Evolutionary conservation across 2,329 filamentous ascomycete genomes (phyloP).

Genomic region (Magnaporthales sp.): DNA sequence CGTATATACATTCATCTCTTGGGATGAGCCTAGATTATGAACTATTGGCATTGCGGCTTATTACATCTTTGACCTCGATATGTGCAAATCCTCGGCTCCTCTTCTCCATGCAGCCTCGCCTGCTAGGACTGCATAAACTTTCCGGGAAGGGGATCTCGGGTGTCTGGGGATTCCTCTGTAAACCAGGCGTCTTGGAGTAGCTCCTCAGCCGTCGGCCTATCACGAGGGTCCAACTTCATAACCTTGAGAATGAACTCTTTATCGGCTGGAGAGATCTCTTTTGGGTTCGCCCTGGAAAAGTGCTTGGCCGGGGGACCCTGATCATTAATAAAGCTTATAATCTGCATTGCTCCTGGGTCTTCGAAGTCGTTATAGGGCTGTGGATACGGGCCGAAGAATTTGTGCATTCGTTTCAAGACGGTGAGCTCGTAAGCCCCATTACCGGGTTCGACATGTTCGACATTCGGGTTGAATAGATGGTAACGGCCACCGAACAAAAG

Average conservation of each 20-base stretch:
- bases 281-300: conserved; percentile 11
- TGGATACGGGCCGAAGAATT: conserved; percentile 16
- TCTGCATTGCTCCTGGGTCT: conserved; percentile 10
- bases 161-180: conserved; percentile 15
- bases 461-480: conserved; percentile 16
- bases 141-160: conserved; percentile 6
- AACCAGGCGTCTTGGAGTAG: conserved; percentile 18
- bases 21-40: too few species aligned
- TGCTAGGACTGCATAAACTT: neutral
- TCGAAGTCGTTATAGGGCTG: conserved; percentile 11
- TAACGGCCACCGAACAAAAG: conserved; percentile 16
- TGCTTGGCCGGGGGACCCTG: conserved; percentile 13
- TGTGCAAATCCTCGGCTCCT: too few species aligned
- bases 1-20: too few species aligned
- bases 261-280: conserved; percentile 15
- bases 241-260: conserved; percentile 16
- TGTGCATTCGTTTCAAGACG: conserved; percentile 16
- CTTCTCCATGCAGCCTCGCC: neutral
- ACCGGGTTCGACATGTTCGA: neutral
- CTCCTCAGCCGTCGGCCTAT: conserved; percentile 17
- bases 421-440: conserved; percentile 15
- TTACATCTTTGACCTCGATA: too few species aligned
- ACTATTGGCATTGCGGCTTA: too few species aligned
- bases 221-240: conserved; percentile 18
- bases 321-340: conserved; percentile 14